A percentile compares a stretch with the other conserved stretches of the same genome.
These are phyloP conservation scores for Quercus wislizeni DNA, from an alignment of 306 rosid species.

Conservation along the genomic window DNA sequence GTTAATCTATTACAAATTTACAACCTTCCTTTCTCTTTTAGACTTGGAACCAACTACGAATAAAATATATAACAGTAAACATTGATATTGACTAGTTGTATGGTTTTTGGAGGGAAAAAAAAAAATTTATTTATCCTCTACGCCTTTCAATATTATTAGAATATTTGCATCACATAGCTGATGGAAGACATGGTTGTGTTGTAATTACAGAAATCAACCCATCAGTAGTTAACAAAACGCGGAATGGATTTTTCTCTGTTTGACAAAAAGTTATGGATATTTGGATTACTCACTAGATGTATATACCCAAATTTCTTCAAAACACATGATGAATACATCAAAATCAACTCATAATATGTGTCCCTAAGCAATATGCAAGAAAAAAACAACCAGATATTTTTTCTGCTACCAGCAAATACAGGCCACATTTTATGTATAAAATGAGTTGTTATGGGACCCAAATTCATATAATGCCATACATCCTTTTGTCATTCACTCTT, in stretches of 20 bases:
- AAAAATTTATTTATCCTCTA: background rate
- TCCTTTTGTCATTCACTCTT: conserved; percentile 40
- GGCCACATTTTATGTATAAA: conserved; percentile 49
- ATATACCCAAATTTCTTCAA: background rate
- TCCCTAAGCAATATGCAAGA: conserved; percentile 8
- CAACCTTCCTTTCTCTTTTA: too few relatives aligned
- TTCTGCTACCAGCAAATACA: conserved; percentile 26
- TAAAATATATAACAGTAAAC: too few relatives aligned
- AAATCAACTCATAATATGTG: conserved; percentile 9
- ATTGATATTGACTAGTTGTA: too few relatives aligned
- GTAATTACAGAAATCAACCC: background rate
- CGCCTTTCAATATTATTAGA: background rate
- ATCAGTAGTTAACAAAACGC: conserved; percentile 23
- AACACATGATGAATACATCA: conserved; percentile 8
- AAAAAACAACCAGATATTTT: conserved; percentile 52
- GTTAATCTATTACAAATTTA: too few relatives aligned
- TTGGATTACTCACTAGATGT: conserved; percentile 11
- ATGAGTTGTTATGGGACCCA: conserved; percentile 59
- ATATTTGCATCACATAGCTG: background rate
- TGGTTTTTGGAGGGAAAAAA: too few relatives aligned
- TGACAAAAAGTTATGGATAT: background rate
- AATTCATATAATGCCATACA: conserved; percentile 35
- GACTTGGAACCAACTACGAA: too few relatives aligned
- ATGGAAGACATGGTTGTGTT: background rate
- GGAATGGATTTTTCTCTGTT: background rate